phyloP scores from a whole-genome alignment of 768 basidiomycete species.

The Rhizopogon vesiculosus region DNA sequence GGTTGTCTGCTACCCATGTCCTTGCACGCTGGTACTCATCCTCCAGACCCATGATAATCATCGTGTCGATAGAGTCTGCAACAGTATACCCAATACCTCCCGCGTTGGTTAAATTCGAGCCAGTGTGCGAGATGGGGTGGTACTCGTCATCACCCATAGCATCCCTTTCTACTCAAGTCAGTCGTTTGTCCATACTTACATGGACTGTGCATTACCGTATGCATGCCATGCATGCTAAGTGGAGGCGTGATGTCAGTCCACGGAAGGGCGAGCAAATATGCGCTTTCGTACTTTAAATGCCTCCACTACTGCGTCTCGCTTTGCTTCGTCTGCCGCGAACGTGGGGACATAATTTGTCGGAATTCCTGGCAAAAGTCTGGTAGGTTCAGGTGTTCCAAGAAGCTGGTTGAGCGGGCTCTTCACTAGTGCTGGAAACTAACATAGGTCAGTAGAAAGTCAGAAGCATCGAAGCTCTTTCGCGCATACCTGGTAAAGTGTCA shows the following conservation, averaged over 20 bases:
- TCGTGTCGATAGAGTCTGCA: slow-evolving; percentile 81
- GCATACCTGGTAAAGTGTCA: slow-evolving; percentile 17
- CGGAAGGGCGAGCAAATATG: background rate
- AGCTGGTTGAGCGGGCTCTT: slow-evolving; percentile 4
- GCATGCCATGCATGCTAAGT: slow-evolving; percentile 78
- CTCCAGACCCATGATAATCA: slow-evolving; percentile 79
- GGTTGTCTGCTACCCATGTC: slow-evolving; percentile 64
- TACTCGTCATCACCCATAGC: slow-evolving; percentile 94
- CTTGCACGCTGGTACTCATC: slow-evolving; percentile 77
- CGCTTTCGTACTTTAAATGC: slow-evolving; percentile 66
- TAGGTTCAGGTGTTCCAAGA: background rate
- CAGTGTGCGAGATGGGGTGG: slow-evolving; percentile 72
- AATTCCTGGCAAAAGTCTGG: slow-evolving; percentile 14
- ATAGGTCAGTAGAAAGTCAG: background rate
- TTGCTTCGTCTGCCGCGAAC: slow-evolving; percentile 52
- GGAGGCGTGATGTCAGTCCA: background rate
- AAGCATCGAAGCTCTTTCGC: background rate
- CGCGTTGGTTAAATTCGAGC: slow-evolving; percentile 71
- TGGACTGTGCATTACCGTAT: slow-evolving; percentile 54
- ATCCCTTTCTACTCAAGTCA: slow-evolving; percentile 57
- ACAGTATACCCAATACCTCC: slow-evolving; percentile 90
- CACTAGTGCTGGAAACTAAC: slow-evolving; percentile 12
- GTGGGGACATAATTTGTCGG: slow-evolving; percentile 11
- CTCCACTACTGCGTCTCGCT: slow-evolving; percentile 64
- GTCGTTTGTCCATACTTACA: slow-evolving; percentile 1